Conservation (phyloP, 2,329 filamentous ascomycete species). For the Neofusicoccum laricinum region DNA sequence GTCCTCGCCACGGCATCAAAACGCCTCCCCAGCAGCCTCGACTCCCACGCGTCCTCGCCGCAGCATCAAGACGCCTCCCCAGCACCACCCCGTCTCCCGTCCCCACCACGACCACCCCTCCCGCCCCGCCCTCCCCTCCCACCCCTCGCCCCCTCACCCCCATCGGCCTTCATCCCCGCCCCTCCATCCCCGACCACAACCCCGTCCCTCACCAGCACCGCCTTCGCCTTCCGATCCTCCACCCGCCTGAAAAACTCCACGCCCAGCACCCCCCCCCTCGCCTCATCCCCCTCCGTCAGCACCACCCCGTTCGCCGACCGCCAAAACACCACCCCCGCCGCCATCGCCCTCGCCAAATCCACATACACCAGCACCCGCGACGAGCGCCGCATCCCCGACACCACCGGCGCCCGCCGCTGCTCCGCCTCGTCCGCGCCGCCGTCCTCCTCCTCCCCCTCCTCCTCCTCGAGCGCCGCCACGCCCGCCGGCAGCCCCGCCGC, state of each 20-base stretch:
- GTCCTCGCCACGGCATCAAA: neutral
- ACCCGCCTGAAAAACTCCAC: conserved; percentile 70
- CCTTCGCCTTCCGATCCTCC: conserved; percentile 58
- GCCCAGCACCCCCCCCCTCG: conserved; percentile 57
- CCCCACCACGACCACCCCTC: conserved; percentile 19
- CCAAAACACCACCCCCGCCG: conserved; percentile 68
- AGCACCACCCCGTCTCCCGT: conserved; percentile 21
- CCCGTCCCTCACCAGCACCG: conserved; percentile 69
- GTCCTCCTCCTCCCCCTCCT: conserved; percentile 23
- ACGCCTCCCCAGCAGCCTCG: neutral
- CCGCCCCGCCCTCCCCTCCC: conserved; percentile 24
- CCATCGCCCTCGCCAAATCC: conserved; percentile 65
- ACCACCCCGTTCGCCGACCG: conserved; percentile 51
- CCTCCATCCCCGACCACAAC: conserved; percentile 56
- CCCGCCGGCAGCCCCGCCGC: conserved; percentile 65
- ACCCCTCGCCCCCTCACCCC: no score
- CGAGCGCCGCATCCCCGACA: conserved; percentile 74
- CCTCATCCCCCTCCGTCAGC: conserved; percentile 43
- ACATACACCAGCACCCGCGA: conserved; percentile 68
- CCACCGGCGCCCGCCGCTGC: conserved; percentile 45
- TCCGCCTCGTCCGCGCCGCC: conserved; percentile 14
- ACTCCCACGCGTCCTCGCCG: no score
- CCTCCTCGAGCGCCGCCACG: conserved; percentile 30
- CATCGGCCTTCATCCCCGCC: conserved; percentile 30
- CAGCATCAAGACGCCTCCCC: neutral